Conservation (phyloP, 2,329 filamentous ascomycete genomes). For the Capronia epimyces region DNA sequence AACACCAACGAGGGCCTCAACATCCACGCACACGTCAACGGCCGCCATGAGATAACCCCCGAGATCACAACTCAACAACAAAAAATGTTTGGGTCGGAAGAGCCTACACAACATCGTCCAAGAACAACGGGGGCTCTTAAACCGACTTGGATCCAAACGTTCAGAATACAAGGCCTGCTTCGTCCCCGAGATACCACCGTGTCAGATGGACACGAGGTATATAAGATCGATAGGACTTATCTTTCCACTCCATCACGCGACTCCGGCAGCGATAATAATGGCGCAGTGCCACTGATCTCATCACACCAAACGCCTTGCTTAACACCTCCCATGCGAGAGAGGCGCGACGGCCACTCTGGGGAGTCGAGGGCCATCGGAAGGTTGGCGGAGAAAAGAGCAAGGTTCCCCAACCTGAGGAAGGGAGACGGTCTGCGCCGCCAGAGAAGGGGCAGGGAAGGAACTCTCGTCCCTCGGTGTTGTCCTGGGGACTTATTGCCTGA, state of each 20-base stretch:
- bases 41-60: constrained; percentile 24
- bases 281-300: constrained; percentile 19
- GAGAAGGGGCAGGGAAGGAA: constrained; percentile 31
- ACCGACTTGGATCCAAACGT: constrained; percentile 15
- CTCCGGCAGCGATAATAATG: constrained; percentile 27
- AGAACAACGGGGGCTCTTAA: constrained; percentile 20
- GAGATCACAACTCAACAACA: constrained; percentile 25
- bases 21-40: constrained; percentile 24
- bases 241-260: constrained; percentile 31
- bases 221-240: constrained; percentile 29
- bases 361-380: constrained; percentile 23
- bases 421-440: constrained; percentile 22
- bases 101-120: constrained; percentile 17
- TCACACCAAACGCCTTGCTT: constrained; percentile 19
- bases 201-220: constrained; percentile 6
- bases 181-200: constrained; percentile 28
- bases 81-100: constrained; percentile 13
- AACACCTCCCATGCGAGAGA: constrained; percentile 11
- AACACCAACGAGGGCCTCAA: constrained; percentile 23
- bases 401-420: constrained; percentile 10
- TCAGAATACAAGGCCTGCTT: constrained; percentile 26
- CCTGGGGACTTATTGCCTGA: constrained; percentile 6
- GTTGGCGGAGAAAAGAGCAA: constrained; percentile 17
- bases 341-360: constrained; percentile 23
- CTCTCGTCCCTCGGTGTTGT: constrained; percentile 27